Percentiles rank a stretch among this genome's conserved stretches.
Conservation (phyloP, 495 filamentous ascomycete genomes). For the Podospora didyma region DNA sequence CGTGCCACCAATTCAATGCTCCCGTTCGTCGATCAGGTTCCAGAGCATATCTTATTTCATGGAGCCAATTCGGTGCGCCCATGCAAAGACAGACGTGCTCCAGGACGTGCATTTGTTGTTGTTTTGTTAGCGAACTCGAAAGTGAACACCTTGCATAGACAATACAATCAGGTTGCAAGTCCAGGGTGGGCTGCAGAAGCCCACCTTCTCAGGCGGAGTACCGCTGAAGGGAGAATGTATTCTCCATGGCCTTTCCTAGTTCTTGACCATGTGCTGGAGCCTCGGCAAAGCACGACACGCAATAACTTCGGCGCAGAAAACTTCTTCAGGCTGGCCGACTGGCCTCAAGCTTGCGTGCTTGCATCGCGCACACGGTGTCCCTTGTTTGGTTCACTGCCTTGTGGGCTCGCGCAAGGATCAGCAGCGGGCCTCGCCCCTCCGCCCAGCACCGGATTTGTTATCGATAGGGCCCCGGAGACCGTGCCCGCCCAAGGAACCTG, state of each 20-base stretch:
- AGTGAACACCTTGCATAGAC: no score
- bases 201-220: no score
- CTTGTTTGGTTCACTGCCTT: background rate
- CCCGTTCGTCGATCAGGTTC: slow-evolving; percentile 12
- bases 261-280: background rate
- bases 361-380: background rate
- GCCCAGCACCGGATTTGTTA: background rate
- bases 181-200: no score
- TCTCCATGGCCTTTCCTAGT: background rate
- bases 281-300: background rate
- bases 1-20: slow-evolving; percentile 7
- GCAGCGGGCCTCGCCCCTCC: background rate
- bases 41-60: no score
- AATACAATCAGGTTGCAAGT: no score
- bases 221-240: no score
- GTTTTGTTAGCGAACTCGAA: no score
- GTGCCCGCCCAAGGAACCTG: no score
- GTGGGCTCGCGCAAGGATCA: background rate
- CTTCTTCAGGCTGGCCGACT: background rate
- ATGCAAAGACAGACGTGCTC: background rate
- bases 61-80: no score
- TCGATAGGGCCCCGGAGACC: background rate
- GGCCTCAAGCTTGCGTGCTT: background rate
- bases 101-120: background rate
- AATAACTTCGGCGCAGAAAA: background rate